These are phyloP conservation scores for Odontarrhena argentea DNA, from an alignment of 345 rosid species.

Conservation along the genomic window DNA sequence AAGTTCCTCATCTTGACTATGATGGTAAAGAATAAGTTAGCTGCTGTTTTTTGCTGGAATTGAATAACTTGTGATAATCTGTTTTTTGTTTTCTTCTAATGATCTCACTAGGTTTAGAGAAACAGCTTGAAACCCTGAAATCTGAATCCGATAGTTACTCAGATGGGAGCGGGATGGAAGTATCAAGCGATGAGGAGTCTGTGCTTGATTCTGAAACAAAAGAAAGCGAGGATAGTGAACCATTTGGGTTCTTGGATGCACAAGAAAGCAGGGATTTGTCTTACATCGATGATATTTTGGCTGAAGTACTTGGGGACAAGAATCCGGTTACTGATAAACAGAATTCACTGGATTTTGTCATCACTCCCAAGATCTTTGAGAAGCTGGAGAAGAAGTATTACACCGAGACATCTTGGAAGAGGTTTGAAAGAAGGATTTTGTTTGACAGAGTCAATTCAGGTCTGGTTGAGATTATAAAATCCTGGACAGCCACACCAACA, in stretches of 20 bases:
- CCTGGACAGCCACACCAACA: conserved; percentile 43
- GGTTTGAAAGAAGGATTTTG: conserved; percentile 68
- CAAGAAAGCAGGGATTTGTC: conserved; percentile 63
- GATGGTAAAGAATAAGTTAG: conserved; percentile 45
- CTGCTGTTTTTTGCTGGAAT: not conserved
- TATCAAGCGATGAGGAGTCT: conserved; percentile 63
- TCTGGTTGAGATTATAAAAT: conserved; percentile 51
- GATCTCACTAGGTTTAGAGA: conserved; percentile 43
- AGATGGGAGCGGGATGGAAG: conserved; percentile 56
- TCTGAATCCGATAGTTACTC: conserved; percentile 59
- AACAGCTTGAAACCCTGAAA: conserved; percentile 53
- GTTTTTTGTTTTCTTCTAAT: conserved; percentile 4
- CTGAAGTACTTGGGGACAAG: conserved; percentile 50
- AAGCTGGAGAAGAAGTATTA: conserved; percentile 78
- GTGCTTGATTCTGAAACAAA: conserved; percentile 21
- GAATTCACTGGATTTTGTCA: conserved; percentile 42
- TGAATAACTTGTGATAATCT: not conserved
- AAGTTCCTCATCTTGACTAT: conserved; percentile 38
- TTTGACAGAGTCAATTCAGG: conserved; percentile 66
- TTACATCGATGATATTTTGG: conserved; percentile 64
- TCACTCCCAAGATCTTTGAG: conserved; percentile 56
- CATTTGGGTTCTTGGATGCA: conserved; percentile 26
- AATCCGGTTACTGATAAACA: conserved; percentile 32
- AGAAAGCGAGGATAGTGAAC: conserved; percentile 46
- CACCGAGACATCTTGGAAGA: conserved; percentile 65